Base-by-base conservation (phyloP, 2,329 filamentous ascomycete genomes). In the Furcasterigmium sp. region DNA sequence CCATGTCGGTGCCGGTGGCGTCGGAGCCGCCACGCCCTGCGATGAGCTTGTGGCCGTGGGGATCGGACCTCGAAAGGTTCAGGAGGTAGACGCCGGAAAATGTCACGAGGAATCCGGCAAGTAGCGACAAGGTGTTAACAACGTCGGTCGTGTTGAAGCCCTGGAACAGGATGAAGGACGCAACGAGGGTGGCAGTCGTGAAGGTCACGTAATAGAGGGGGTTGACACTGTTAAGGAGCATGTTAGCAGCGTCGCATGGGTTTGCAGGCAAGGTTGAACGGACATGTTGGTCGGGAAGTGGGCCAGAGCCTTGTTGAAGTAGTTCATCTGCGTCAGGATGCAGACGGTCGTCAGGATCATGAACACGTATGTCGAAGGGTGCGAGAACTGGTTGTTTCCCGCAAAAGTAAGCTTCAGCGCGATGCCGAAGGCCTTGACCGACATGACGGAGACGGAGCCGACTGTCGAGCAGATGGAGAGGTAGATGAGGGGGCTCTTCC, bases 251-350 rank as follows among this genome's bases (percentile, higher is more conserved):
- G 5, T 26, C 32, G 21, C 5, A 6, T 30, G 8, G 28, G 15
- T 17, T 42, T 19, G 8, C 20, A 18, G 18, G 36, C 13, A 10
- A 15, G 3, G 23, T n/a, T 15, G 26, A 36, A 35, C 15, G 63
- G 77, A 95, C 91, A 98, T 95, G 56, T 94, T 95, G 25, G 93
- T 96, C 23, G 88, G 91, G 68, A 97, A 98, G 58, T 94, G 90
- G 64, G 89, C 94, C 47, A 98, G 72, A 8, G 93, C 93, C 68
- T 98, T 98, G 75, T 98, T 98, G 69, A 98, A 95, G 67, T 98
- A 98, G 67, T 98, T 98, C 93, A 98, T 97, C 73, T 98, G 93
- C 8, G 91, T 96, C 53, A 98, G 65, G 60, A 98, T 97, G 72
- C 93, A 98, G 51, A 96, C 88, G 3, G 77, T 75, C 0, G 91